phyloP scores from a whole-genome alignment of 1,284 basidiomycete species.

The Cutaneotrichosporon sp. region DNA sequence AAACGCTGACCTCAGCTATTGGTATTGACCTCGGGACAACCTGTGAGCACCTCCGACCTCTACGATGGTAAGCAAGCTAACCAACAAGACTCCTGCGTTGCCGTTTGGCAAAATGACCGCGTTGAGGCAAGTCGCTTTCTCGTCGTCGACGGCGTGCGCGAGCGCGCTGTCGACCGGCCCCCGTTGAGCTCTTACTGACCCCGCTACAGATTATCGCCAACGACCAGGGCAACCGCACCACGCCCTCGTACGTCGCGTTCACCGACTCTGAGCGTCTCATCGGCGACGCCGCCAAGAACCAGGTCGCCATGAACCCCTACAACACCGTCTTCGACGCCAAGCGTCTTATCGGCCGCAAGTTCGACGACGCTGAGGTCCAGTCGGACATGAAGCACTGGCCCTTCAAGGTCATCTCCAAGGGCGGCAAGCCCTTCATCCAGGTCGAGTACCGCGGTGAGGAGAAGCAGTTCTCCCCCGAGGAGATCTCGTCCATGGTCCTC shows the following conservation, averaged over 20 bases:
- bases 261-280: constrained; percentile 84
- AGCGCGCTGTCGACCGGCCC: no score
- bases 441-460: constrained; percentile 89
- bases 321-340: constrained; percentile 82
- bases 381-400: constrained; percentile 90
- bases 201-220: constrained; percentile 20
- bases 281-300: constrained; percentile 61
- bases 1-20: neutral
- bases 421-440: constrained; percentile 81
- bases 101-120: constrained; percentile 98
- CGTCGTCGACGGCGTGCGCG: no score
- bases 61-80: no score
- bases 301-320: constrained; percentile 59
- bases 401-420: constrained; percentile 82
- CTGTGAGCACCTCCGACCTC: no score
- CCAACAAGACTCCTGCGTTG: constrained; percentile 80
- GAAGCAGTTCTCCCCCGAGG: constrained; percentile 64
- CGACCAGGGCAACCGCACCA: constrained; percentile 94
- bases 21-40: constrained; percentile 61
- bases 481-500: constrained; percentile 84
- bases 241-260: constrained; percentile 92
- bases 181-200: neutral
- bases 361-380: constrained; percentile 63
- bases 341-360: constrained; percentile 86
- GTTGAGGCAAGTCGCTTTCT: constrained; percentile 63